Evolutionary conservation across 2,329 filamentous ascomycete genomes (phyloP), one percentile per base, ranked within the genome.

Genomic region (Aspergillus eucalypticola): DNA sequence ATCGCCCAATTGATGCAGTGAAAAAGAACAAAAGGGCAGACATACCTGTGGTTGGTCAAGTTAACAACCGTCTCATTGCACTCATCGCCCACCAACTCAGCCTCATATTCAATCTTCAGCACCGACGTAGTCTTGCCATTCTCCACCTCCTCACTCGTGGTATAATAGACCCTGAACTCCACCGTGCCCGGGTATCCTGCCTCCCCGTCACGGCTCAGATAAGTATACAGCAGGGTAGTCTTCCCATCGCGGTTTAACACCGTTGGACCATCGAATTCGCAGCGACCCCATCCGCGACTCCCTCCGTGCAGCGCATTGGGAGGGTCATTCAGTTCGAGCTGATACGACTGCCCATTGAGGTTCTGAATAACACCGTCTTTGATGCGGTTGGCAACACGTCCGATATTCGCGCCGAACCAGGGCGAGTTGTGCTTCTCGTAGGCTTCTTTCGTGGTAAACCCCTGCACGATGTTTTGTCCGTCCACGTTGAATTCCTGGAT

Each of bases 331-430:
- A 85, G 84, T 7, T 85, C 83, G 46, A 98, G 83, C 15, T 82
- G 69, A 76, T 96, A 95, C 3, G 83, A 80, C 70, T 86, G 84
- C 13, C 83, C 83, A 76, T 96, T 96, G 68, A 97, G 78, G 54
- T 82, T 82, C 65, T 88, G 79, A 73, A 97, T 87, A 66, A 86
- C 83, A 25, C 88, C 92, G 70, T 84, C 81, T 59, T 86, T 85
- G 73, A 96, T 87, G 59, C 94, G 89, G 80, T 98, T 98, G 62
- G 92, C 84, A 29, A 86, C 82, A 41, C 86, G 90, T 58, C 95
- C 95, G 74, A 98, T 96, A 48, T 92, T 98, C 75, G 94, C 93
- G 65, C 95, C 94, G 73, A 96, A 98, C 81, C 88, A 93, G 1
- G 91, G 88, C 10, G 77, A 80, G 79, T 95, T 94, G 81, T 93